Evolutionary conservation across 768 basidiomycete genomes (phyloP), one percentile per base, ranked within the genome.

Genomic region (Pulveroboletus ravenelii): DNA sequence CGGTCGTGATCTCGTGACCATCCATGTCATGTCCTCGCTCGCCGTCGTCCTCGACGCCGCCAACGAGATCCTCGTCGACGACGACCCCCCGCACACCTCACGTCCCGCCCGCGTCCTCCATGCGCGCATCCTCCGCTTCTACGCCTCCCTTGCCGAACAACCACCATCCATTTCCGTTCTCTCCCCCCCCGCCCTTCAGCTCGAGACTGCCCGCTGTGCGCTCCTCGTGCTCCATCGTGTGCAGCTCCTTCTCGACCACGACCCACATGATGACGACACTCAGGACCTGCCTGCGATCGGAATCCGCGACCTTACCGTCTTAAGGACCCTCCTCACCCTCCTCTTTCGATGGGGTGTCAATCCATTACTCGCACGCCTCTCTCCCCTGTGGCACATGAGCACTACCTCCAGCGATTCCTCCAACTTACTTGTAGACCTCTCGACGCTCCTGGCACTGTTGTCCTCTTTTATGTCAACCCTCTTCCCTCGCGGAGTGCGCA

Each of bases 281-380:
- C 51, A 52, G n/a, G 47, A 39, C 25, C 30, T 35, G 5, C 51
- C 48, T 12, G 60, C 71, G 12, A 69, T 91, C 49, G 89, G 87
- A 0, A 78, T 83, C 1, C 78, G 85, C 45, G 89, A 92, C 65
- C 63, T 89, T 29, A 67, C 72, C 6, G 69, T 79, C 51, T 63
- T 91, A 2, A 77, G 82, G 20, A 84, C 82, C 0, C 72, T 90
- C 29, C 62, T 87, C 14, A 78, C 85, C 13, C 76, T 91, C 52
- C 63, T 78, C 25, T 87, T 91, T 61, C 83, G 80, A 56, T 89
- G 88, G 89, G 85, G 80, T 7, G 64, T 80, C 3, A 77, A 82
- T 13, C 78, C 78, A 3, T 61, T 84, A 5, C 70, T 86, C 35
- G 55, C 63, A 12, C 72, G 70, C 44, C 66, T 82, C n/a, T 59